Evolutionary conservation across 2,329 filamentous ascomycete species (phyloP).

Genomic region (Fusarium dimerum): DNA sequence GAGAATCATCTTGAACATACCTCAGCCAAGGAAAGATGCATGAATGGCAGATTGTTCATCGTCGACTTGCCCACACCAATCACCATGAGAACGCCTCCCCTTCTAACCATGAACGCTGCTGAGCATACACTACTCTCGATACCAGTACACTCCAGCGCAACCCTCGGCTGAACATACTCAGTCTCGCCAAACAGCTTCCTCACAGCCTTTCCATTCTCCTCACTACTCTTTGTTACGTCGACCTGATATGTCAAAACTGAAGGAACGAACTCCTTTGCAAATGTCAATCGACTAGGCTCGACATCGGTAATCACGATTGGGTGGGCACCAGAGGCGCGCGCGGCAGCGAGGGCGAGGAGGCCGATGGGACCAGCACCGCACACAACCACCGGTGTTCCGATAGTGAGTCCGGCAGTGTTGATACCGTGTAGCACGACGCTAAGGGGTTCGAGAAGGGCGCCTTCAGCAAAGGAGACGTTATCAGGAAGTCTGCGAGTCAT

Average conservation of each 20-base stretch:
- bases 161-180: constrained; percentile 59
- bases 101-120: constrained; percentile 55
- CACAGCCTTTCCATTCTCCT: constrained; percentile 54
- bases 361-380: constrained; percentile 67
- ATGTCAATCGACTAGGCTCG: constrained; percentile 55
- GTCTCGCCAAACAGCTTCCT: constrained; percentile 53
- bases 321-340: constrained; percentile 62
- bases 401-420: constrained; percentile 49
- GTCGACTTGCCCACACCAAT: constrained; percentile 63
- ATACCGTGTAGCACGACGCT: constrained; percentile 65
- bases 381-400: constrained; percentile 57
- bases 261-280: constrained; percentile 60
- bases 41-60: constrained; percentile 68
- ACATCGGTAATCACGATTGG: constrained; percentile 66
- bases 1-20: constrained; percentile 32
- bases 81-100: constrained; percentile 62
- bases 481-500: constrained; percentile 47
- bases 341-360: constrained; percentile 57
- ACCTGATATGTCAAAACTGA: constrained; percentile 55
- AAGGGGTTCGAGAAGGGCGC: constrained; percentile 64
- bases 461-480: constrained; percentile 57
- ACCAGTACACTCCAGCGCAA: constrained; percentile 66
- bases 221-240: constrained; percentile 42
- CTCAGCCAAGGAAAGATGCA: constrained; percentile 65
- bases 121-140: constrained; percentile 64